Evolutionary conservation across 2,329 filamentous ascomycete genomes (phyloP).

Genomic region (Madurella fahalii): DNA sequence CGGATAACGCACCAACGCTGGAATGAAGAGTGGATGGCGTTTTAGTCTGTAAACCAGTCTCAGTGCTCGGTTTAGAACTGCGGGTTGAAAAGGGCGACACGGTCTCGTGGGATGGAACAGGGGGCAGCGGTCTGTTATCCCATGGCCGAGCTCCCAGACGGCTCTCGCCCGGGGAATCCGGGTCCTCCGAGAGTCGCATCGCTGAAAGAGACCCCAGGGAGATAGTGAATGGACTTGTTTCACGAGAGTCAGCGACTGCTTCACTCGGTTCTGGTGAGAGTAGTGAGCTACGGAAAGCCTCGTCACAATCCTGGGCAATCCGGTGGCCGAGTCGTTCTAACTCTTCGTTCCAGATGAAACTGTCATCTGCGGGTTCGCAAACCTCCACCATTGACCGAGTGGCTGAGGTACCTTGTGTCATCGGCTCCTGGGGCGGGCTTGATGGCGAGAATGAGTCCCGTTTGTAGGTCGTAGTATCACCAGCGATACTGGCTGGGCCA

Average conservation of each 20-base stretch:
- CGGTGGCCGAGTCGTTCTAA: conserved; percentile 78
- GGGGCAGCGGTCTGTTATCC: conserved; percentile 49
- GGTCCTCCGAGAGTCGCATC: conserved; percentile 15
- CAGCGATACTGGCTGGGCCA: conserved; percentile 28
- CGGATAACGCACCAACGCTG: conserved; percentile 20
- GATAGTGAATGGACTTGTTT: conserved; percentile 42
- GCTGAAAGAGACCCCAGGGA: conserved; percentile 32
- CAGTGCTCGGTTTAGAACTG: conserved; percentile 7
- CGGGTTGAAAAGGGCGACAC: conserved; percentile 22
- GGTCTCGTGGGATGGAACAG: conserved; percentile 39
- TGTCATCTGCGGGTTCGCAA: conserved; percentile 15
- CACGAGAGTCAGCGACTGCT: conserved; percentile 23
- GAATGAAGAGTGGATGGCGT: conserved; percentile 24
- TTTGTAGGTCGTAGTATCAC: conserved; percentile 27
- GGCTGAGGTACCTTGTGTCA: background rate
- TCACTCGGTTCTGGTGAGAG: conserved; percentile 32
- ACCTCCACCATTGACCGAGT: conserved; percentile 18
- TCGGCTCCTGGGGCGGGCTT: conserved; percentile 21
- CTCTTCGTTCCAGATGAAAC: conserved; percentile 54
- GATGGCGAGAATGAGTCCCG: conserved; percentile 25
- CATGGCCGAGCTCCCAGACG: conserved; percentile 30
- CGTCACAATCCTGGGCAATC: conserved; percentile 85
- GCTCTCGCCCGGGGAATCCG: conserved; percentile 4
- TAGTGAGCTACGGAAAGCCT: conserved; percentile 74
- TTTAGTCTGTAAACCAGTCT: conserved; percentile 21